phyloP scores from a whole-genome alignment of 1,284 basidiomycete species.

The Neonothopanus nambi region DNA sequence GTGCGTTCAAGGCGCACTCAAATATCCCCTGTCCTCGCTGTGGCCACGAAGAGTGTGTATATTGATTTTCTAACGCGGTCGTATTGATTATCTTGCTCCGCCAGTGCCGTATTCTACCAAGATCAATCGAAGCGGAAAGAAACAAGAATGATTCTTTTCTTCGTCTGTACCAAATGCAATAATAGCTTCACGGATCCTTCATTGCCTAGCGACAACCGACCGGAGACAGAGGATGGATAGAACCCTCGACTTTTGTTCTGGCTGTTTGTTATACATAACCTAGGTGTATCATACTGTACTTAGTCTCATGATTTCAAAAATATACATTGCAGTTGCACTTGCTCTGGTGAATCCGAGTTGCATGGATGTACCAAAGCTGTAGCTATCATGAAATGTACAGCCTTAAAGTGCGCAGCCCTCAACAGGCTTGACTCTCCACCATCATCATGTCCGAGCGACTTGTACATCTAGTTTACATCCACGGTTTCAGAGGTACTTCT shows the following conservation, averaged over 20 bases:
- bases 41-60: slow-evolving; percentile 68
- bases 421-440: slow-evolving; percentile 1
- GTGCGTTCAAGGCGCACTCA: slow-evolving; percentile 59
- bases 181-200: slow-evolving; percentile 75
- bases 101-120: slow-evolving; percentile 88
- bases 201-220: slow-evolving; percentile 33
- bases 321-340: too few relatives aligned
- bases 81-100: slow-evolving; percentile 14
- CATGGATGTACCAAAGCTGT: too few relatives aligned
- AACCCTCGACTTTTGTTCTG: too few relatives aligned
- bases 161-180: slow-evolving; percentile 87
- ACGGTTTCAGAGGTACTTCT: slow-evolving; percentile 51
- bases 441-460: slow-evolving; percentile 25
- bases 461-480: slow-evolving; percentile 53
- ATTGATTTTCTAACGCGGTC: not conserved
- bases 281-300: too few relatives aligned
- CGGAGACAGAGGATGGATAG: slow-evolving; percentile 13
- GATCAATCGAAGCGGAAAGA: slow-evolving; percentile 94
- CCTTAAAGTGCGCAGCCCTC: too few relatives aligned
- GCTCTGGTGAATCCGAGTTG: too few relatives aligned
- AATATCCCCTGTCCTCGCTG: slow-evolving; percentile 72
- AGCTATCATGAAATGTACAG: too few relatives aligned
- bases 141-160: slow-evolving; percentile 91
- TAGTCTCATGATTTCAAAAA: too few relatives aligned
- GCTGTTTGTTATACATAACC: too few relatives aligned